Evolutionary conservation across 2,329 filamentous ascomycete genomes (phyloP).

Genomic region (Fusarium nodosum): DNA sequence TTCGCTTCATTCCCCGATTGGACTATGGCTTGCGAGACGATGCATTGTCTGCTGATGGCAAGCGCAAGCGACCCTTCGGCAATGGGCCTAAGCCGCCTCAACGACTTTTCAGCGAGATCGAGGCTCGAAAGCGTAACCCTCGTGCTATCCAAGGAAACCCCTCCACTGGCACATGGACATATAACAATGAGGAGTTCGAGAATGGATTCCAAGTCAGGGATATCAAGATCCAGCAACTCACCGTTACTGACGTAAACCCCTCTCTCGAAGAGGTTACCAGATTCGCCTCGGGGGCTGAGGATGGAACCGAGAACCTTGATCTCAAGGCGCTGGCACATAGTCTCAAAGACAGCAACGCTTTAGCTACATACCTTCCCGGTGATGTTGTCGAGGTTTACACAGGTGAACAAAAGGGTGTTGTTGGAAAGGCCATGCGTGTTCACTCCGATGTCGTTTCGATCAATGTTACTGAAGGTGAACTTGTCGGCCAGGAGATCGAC

Average conservation of each 20-base stretch:
- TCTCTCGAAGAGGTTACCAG: conserved; percentile 95
- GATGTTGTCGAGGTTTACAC: conserved; percentile 97
- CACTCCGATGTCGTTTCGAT: conserved; percentile 94
- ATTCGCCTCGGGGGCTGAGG: conserved; percentile 88
- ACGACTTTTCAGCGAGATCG: conserved; percentile 90
- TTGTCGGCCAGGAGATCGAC: conserved; percentile 87
- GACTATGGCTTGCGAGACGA: conserved; percentile 94
- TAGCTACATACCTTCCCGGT: conserved; percentile 88
- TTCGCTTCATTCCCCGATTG: conserved; percentile 89
- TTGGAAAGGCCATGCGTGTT: conserved; percentile 87
- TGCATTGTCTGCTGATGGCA: conserved; percentile 68
- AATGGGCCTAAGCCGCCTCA: conserved; percentile 81
- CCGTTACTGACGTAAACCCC: conserved; percentile 92
- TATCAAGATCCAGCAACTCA: conserved; percentile 87
- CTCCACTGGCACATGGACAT: conserved; percentile 85
- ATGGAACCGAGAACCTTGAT: conserved; percentile 94
- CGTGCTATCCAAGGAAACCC: conserved; percentile 74
- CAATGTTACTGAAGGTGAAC: conserved; percentile 83
- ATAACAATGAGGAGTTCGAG: conserved; percentile 89
- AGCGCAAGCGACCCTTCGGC: conserved; percentile 80
- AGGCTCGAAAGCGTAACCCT: conserved; percentile 89
- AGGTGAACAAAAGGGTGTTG: conserved; percentile 92
- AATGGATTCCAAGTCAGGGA: conserved; percentile 95
- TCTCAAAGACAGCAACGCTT: conserved; percentile 84
- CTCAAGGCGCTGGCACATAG: conserved; percentile 91